Percentiles rank a stretch among this genome's conserved stretches.
Evolutionary conservation across 2,329 filamentous ascomycete genomes (phyloP).

Genomic region (Neonectria faginata): DNA sequence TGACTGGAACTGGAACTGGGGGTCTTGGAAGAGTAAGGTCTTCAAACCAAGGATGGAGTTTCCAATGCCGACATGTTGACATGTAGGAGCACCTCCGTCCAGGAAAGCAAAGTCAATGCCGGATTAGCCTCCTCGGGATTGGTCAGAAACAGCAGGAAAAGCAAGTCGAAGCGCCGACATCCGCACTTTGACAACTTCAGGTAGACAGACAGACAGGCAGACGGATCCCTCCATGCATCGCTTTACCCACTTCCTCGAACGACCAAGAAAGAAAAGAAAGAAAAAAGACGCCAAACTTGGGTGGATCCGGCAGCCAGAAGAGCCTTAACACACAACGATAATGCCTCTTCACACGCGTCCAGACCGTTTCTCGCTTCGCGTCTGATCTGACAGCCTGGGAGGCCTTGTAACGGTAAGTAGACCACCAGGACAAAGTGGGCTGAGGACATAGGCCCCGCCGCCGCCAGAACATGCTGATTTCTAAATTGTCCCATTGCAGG

Average conservation of each 20-base stretch:
- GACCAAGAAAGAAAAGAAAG: background rate
- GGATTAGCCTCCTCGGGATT: constrained; percentile 2
- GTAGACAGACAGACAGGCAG: background rate
- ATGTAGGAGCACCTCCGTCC: background rate
- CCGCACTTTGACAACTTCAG: too few species aligned
- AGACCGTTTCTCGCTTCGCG: constrained; percentile 3
- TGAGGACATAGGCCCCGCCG: background rate
- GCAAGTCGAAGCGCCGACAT: constrained; percentile 19
- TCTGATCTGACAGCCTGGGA: background rate
- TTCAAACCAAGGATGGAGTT: background rate
- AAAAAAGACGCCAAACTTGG: background rate
- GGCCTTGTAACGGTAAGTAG: background rate
- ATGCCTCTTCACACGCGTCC: background rate
- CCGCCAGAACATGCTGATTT: too few species aligned
- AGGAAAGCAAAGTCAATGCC: constrained; percentile 9
- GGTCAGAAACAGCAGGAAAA: constrained; percentile 8
- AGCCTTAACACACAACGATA: constrained; percentile 15
- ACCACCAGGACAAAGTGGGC: background rate
- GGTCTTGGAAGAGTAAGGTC: background rate
- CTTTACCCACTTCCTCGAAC: background rate
- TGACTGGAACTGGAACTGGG: background rate
- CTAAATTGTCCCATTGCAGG: background rate
- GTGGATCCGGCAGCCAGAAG: constrained; percentile 21
- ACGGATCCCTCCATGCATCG: constrained; percentile 2
- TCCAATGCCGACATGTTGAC: background rate